Base-by-base conservation (phyloP, 176 grass and related monocot species). In the Chrysopogon serrulatus region DNA sequence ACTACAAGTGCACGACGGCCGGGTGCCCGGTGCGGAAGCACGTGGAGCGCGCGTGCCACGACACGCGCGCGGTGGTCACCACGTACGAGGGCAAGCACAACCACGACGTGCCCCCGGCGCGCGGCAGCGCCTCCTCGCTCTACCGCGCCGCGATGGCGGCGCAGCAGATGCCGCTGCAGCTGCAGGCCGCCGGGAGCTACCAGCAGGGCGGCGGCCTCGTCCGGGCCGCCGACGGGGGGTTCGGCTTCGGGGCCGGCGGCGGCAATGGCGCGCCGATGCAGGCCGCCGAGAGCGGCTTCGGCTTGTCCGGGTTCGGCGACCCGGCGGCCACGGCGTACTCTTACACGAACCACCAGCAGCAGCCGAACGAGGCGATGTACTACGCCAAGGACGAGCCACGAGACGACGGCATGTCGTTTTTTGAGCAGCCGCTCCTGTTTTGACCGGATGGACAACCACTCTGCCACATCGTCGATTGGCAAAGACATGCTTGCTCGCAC, bases 81-180 rank as follows among this genome's bases (percentile, higher is more conserved):
- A 91, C 94, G 6, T 97, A 97, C 73, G 94, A 92, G 77, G 90
- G 90, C 26, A 97, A 94, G 88, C 94, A 94, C 73, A 97, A 97
- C 86, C 94, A 97, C 73, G 88, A 94, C 65, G 87, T 97, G 77
- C 95, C 95, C 1, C 92, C 90, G 2, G 88, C 90, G 21, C 95
- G 92, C 5, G 95, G 92, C n/a, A 91, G 68, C 70, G 78, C 82
- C 6, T 73, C 82, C 6, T 73, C 82, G 71, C 77, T 84, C 77
- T 86, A 83, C 79, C 59, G 88, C 37, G 79, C 85, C 8, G 10
- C 31, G 16, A 12, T 48, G 5, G 16, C 69, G 34, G 60, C 77
- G 36, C 43, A 34, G 13, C 45, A 51, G 48, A 19, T 19, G 48
- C 9, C 2, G 23, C 21, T 1, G 72, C 72, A 4, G 34, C n/a